Evolutionary conservation across 768 basidiomycete species (phyloP), one percentile per base, ranked within the genome.

Genomic region (Mycena amicta): DNA sequence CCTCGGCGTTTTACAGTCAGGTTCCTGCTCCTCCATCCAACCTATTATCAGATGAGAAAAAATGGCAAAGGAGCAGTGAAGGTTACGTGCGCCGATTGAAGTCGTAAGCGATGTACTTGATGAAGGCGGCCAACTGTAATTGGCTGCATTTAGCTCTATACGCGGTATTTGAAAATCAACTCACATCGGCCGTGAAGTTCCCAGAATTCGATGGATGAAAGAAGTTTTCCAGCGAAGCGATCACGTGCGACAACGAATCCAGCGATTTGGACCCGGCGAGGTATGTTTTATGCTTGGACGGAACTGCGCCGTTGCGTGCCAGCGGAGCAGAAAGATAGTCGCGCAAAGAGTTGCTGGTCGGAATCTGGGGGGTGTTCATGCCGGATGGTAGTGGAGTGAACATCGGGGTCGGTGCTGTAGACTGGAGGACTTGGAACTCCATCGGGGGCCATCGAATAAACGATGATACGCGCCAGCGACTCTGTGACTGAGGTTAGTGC

Each of bases 181-280:
- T 57, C 73, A 88, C 88, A 76, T 90, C 88, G 52, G 80, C 74
- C 3, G 92, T 92, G 89, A 92, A 94, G 12, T 82, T 77, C 8
- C 93, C 93, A 2, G 90, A 90, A 67, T 93, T 94, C 11, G 88
- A 88, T 0, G 93, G 93, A 69, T 95, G 93, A 74, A 95, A 96
- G 75, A 93, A 94, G 55, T 87, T 87, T 71, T 96, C 94, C 26
- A 87, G 90, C 4, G 92, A 92, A 5, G 90, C 90, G 63, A 96
- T 86, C 60, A 96, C 75, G 70, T 88, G 88, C 12, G 85, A 86
- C n/a, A 96, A 74, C 6, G 92, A 90, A 69, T 95, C 93, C 55
- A 96, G 74, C 3, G 93, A 91, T 70, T 85, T 90, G 23, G 85
- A 90, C 13, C 94, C 94, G 15, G 82, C 94, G n/a, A 94, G 74